Conservation (phyloP, 1,284 basidiomycete species). For the Quambalaria eucalypti region DNA sequence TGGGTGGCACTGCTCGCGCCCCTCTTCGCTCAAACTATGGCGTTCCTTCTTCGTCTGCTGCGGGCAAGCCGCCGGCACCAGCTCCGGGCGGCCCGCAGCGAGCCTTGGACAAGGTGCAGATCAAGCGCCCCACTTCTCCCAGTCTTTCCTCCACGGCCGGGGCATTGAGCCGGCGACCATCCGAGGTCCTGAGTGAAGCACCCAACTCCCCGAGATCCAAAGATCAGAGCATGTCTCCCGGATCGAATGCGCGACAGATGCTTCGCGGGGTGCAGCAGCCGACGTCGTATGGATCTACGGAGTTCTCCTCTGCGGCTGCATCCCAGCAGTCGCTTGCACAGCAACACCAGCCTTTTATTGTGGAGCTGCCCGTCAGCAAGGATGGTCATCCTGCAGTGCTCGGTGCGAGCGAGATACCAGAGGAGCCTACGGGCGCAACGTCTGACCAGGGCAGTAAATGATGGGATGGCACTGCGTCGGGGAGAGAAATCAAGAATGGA, state of each 20-base stretch:
- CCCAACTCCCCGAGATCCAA: too few species aligned
- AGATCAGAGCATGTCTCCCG: too few species aligned
- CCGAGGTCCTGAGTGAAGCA: too few species aligned
- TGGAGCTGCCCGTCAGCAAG: not conserved
- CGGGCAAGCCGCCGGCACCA: conserved; percentile 8
- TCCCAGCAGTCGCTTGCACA: not conserved
- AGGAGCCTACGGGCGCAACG: not conserved
- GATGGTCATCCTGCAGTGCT: not conserved
- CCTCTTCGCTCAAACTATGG: conserved; percentile 35
- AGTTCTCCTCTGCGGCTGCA: not conserved
- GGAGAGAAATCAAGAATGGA: not conserved
- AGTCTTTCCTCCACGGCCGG: not conserved
- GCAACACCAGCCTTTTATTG: not conserved
- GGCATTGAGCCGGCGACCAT: not conserved
- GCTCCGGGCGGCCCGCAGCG: conserved; percentile 1
- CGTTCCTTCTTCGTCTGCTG: conserved; percentile 13
- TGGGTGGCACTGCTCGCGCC: conserved; percentile 26
- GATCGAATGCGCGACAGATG: too few species aligned
- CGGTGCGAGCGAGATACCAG: not conserved
- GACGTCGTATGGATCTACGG: not conserved
- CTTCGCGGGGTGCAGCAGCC: too few species aligned
- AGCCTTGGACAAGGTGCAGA: conserved; percentile 32
- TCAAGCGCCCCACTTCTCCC: conserved; percentile 30
- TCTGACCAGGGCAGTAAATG: not conserved
- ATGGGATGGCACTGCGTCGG: not conserved